These are phyloP conservation scores for Dactylella cylindrospora DNA, from an alignment of 2,329 filamentous ascomycete genomes.

Conservation along the genomic window DNA sequence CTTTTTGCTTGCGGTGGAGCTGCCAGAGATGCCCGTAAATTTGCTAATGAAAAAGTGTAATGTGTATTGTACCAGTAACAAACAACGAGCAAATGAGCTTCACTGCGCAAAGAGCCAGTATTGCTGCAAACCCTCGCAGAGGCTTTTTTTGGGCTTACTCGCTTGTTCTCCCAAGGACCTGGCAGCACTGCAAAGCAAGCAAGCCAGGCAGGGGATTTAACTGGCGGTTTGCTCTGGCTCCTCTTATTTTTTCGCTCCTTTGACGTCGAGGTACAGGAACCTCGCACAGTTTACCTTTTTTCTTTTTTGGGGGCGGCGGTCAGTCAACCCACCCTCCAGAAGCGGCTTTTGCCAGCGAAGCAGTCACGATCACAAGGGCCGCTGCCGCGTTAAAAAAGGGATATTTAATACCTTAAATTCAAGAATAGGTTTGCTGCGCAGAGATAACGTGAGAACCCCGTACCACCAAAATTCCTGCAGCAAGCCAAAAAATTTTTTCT, in stretches of 20 bases:
- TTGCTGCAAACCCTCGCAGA: too few relatives aligned
- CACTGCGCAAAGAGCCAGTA: too few relatives aligned
- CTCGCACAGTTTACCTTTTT: neutral
- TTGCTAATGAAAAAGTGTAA: too few relatives aligned
- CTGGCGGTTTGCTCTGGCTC: too few relatives aligned
- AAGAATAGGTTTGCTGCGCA: conserved; percentile 44
- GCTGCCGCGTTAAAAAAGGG: conserved; percentile 44
- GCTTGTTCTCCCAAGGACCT: conserved; percentile 20
- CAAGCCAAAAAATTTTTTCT: conserved; percentile 17
- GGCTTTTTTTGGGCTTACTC: too few relatives aligned
- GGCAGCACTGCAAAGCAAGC: conserved; percentile 40
- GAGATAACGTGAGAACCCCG: conserved; percentile 42
- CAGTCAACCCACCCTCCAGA: conserved; percentile 26
- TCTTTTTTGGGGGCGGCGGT: neutral
- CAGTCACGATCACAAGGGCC: conserved; percentile 45
- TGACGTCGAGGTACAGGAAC: conserved; percentile 33
- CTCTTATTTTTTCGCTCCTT: too few relatives aligned
- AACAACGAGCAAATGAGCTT: too few relatives aligned
- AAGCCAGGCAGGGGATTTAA: too few relatives aligned
- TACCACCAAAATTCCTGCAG: conserved; percentile 24
- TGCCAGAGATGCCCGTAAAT: too few relatives aligned
- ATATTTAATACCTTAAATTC: conserved; percentile 45
- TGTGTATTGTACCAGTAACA: too few relatives aligned
- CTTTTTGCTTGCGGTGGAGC: conserved; percentile 42
- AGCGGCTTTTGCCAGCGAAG: conserved; percentile 44